A percentile compares a stretch with the other conserved stretches of the same genome.
These are phyloP conservation scores for Wickerhamomyces ciferrii DNA, from an alignment of 805 yeast species.

Conservation along the genomic window DNA sequence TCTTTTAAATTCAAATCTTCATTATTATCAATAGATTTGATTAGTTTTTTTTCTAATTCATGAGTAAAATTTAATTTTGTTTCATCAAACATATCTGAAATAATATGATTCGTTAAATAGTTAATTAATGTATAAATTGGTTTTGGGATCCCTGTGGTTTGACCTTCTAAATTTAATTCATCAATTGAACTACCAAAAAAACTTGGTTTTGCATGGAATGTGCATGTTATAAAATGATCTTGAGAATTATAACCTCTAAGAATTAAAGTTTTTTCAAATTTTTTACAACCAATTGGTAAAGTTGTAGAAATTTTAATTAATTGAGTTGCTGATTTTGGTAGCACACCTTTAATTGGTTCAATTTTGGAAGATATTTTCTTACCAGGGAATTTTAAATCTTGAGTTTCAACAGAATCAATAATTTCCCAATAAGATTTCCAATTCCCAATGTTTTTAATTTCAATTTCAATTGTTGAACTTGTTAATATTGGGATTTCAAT, in stretches of 20 bases:
- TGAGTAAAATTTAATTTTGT: conserved; percentile 13
- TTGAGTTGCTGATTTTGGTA: conserved; percentile 22
- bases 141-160: conserved; percentile 26
- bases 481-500: conserved; percentile 18
- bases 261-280: conserved; percentile 19
- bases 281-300: conserved; percentile 21
- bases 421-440: conserved; percentile 34
- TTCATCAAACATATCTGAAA: conserved; percentile 22
- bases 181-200: conserved; percentile 27
- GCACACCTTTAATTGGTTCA: conserved; percentile 24
- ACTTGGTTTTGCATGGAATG: conserved; percentile 18
- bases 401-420: conserved; percentile 23
- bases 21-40: conserved; percentile 16
- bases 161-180: conserved; percentile 17
- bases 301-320: conserved; percentile 17
- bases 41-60: conserved; percentile 16
- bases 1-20: conserved; percentile 13
- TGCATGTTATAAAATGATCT: conserved; percentile 26
- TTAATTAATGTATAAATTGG: conserved; percentile 24
- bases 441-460: conserved; percentile 30
- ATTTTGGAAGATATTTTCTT: conserved; percentile 13
- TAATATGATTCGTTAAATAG: conserved; percentile 21
- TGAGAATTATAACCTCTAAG: conserved; percentile 23
- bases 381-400: conserved; percentile 13
- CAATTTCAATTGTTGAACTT: conserved; percentile 20